Evolutionary conservation across 129 eudicot species (phyloP).

Genomic region (Tagetes patula): DNA sequence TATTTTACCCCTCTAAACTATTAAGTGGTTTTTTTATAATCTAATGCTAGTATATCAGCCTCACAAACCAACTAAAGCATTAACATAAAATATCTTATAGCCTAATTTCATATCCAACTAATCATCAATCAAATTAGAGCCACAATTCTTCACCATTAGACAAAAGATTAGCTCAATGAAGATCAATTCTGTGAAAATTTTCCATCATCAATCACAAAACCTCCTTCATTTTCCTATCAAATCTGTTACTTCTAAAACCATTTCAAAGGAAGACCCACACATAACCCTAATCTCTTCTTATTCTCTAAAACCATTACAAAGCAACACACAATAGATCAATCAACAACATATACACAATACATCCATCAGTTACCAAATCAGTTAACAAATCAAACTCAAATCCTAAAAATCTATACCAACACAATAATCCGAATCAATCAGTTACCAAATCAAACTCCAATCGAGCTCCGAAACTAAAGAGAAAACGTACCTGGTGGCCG

Average conservation of each 20-base stretch:
- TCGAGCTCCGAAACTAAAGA: too few relatives aligned
- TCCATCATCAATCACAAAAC: constrained; percentile 5
- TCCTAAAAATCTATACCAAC: too few relatives aligned
- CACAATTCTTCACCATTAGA: neutral
- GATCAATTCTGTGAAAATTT: neutral
- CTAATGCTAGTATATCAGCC: neutral
- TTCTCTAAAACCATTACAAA: neutral
- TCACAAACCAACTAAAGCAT: neutral
- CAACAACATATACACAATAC: neutral
- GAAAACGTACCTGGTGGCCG: too few relatives aligned
- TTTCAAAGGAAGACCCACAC: neutral
- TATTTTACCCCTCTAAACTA: too few relatives aligned
- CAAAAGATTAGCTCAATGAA: constrained; percentile 13
- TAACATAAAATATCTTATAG: neutral
- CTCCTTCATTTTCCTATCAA: neutral
- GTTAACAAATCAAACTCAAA: too few relatives aligned
- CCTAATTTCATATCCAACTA: neutral
- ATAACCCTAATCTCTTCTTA: neutral
- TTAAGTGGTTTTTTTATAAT: too few relatives aligned
- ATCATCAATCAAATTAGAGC: neutral
- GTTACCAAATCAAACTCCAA: too few relatives aligned
- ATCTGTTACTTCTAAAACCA: neutral
- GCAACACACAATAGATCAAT: neutral
- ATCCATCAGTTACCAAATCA: too few relatives aligned
- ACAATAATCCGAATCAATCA: too few relatives aligned